Evolutionary conservation across 164 flowering plant species (phyloP).

Genomic region (Stephania cephalantha): DNA sequence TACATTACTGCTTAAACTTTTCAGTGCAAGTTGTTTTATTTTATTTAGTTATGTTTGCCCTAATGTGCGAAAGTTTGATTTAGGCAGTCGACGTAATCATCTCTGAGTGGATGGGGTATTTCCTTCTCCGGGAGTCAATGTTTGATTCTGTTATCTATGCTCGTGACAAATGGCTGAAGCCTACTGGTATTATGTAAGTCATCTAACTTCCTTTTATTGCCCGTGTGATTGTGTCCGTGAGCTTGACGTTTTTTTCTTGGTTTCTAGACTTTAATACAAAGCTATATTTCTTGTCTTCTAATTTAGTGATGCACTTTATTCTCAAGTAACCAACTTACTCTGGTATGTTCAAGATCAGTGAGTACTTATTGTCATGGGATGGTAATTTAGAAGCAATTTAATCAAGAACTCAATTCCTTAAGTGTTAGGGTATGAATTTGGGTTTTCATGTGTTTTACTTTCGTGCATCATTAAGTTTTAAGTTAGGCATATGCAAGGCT

Average conservation of each 20-base stretch:
- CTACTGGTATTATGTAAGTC: slow-evolving; percentile 81
- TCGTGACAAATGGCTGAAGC: slow-evolving; percentile 93
- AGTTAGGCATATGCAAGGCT: not conserved
- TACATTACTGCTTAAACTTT: slow-evolving; percentile 4
- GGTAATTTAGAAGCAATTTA: not conserved
- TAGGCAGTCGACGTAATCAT: slow-evolving; percentile 87
- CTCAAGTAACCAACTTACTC: not conserved
- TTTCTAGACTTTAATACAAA: not conserved
- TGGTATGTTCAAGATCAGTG: not conserved
- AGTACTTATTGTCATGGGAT: not conserved
- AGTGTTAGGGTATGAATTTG: not conserved
- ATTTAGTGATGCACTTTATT: not conserved
- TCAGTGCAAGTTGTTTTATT: not conserved
- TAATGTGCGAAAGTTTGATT: slow-evolving; percentile 10
- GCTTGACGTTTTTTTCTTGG: not conserved
- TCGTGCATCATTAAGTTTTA: not conserved
- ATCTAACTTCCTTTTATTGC: not conserved
- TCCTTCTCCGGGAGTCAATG: slow-evolving; percentile 97
- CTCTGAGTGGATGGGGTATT: slow-evolving; percentile 99
- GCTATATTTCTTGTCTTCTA: not conserved
- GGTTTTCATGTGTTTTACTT: not conserved
- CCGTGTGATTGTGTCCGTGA: not conserved
- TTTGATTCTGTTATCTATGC: slow-evolving; percentile 97
- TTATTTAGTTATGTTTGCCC: not conserved
- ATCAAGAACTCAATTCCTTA: not conserved